Evolutionary conservation across 371 early-diverging fungal genomes (phyloP), one percentile per base, ranked within the genome.

Genomic region (Actinomortierella ambigua): DNA sequence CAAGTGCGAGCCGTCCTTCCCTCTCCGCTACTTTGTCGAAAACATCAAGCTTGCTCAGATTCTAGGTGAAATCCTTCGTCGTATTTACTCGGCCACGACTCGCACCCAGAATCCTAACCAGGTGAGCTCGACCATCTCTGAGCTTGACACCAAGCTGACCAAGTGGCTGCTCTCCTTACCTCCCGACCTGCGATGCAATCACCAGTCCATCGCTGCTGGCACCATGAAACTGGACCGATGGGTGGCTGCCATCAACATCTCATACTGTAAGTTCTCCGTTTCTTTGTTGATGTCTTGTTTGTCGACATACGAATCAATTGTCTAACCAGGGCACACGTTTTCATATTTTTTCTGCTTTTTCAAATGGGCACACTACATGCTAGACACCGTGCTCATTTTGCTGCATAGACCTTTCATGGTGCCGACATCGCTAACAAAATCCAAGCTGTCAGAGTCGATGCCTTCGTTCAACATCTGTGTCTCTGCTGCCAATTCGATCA

Each of bases 381-480:
- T 29, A 69, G 75, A 83, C 40, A 80, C 86, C 13, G 63, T 81
- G 9, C 58, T 85, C n/a, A 83, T 84, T 27, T 57, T 86, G 9
- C 62, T 86, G 11, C 87, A 86, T 58, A 69, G 87, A 22, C 85
- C 87, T 0, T 85, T 79, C 57, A 86, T 86, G 76, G 51, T 67
- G 6, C 75, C 75, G 5, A 56, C 68, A 8, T 57, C 64, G 17
- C 42, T 63, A 6, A 73, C 75, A 51, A 73, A 63, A 43, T 34
- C 61, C 18, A 73, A 67, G 51, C 61, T 73, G 1, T 63, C 60
- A 15, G 75, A 73, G 43, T 73, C 75, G 9, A 56, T 73, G 63
- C 75, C 75, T 6, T 73, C 75, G 15, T 40, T 73, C 43, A 73
- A 73, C 42, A 67, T 73, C 7, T 73, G 75, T 18, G 55, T 73